Base-by-base conservation (phyloP, 169 alveolate species). In the Amoebophrya sp. region DNA sequence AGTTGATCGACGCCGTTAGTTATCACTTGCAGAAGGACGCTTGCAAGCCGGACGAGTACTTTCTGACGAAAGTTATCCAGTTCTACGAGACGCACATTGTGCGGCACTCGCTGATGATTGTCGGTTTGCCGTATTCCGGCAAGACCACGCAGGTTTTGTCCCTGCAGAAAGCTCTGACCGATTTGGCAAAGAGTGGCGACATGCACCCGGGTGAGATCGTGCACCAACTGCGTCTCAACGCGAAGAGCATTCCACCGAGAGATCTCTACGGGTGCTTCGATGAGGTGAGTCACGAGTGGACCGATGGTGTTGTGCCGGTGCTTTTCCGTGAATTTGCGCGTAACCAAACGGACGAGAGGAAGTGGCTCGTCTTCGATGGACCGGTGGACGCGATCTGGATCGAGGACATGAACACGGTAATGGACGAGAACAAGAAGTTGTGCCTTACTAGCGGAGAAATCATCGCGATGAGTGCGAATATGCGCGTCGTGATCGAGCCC, bases 381-480 rank as follows among this genome's bases (percentile, higher is more conserved):
- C 98, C 97, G 95, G 95, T 98, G 76, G 99, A 98, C 94, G 98
- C 98, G n/a, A 96, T 97, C 93, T 98, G 99, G 99, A 97, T 96
- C 92, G 99, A 98, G 94, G 95, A 97, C 91, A 96, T 98, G 98
- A 96, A 96, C 95, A 96, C 98, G 40, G 99, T 97, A 90, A 96
- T 97, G 98, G 98, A 98, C 95, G 98, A 98, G 94, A 98, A 98
- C 95, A 98, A 97, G 95, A 97, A 97, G 94, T 93, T 98, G 39
- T 97, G 98, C 91, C 95, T 98, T 76, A 97, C 98, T 47, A 96
- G 95, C 91, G 97, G 97, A 47, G 99, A 97, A 90, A 95, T 95
- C 92, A 94, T 96, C 47, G 97, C 97, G 89, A 95, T 98, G 94
- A 96, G 96, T 93, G 97, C 98, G 76, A 97, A 97, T 94, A 98